Evolutionary conservation across 1,284 basidiomycete genomes (phyloP).

Genomic region (Pseudozyma thailandica): DNA sequence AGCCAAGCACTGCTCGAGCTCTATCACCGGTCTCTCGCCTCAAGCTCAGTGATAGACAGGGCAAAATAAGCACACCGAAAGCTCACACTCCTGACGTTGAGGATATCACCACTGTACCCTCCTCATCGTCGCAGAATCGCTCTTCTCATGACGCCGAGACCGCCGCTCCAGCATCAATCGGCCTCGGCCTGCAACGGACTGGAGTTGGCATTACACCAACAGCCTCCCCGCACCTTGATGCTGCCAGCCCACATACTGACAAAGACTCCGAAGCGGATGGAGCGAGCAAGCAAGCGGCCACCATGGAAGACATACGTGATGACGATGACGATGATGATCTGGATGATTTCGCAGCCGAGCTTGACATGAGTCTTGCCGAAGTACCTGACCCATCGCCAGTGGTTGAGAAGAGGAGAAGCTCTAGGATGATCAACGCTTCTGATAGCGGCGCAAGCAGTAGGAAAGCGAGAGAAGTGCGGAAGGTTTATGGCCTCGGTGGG

Average conservation of each 20-base stretch:
- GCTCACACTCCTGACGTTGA: constrained; percentile 36
- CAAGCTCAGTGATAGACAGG: constrained; percentile 8
- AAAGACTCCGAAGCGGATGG: background rate
- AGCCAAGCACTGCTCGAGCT: constrained; percentile 2
- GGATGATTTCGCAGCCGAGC: constrained; percentile 49
- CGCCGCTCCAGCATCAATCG: constrained; percentile 21
- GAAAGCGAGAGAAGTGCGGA: constrained; percentile 17
- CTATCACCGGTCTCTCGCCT: constrained; percentile 36
- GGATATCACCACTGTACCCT: background rate
- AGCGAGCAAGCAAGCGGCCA: background rate
- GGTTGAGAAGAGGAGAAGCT: constrained; percentile 25
- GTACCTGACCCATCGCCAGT: constrained; percentile 12
- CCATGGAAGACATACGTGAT: background rate
- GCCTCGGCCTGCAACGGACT: constrained; percentile 37
- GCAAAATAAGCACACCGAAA: constrained; percentile 32
- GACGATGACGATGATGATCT: constrained; percentile 42
- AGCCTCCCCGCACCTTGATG: constrained; percentile 28
- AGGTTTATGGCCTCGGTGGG: constrained; percentile 42
- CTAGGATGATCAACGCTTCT: background rate
- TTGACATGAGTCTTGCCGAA: constrained; percentile 45
- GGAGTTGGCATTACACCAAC: constrained; percentile 36
- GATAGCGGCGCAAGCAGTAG: background rate
- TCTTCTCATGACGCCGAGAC: too few relatives aligned
- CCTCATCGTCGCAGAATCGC: background rate
- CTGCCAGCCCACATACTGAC: constrained; percentile 6